phyloP scores from a whole-genome alignment of 441 rosid genomes.

The Dalechampia spathulata region DNA sequence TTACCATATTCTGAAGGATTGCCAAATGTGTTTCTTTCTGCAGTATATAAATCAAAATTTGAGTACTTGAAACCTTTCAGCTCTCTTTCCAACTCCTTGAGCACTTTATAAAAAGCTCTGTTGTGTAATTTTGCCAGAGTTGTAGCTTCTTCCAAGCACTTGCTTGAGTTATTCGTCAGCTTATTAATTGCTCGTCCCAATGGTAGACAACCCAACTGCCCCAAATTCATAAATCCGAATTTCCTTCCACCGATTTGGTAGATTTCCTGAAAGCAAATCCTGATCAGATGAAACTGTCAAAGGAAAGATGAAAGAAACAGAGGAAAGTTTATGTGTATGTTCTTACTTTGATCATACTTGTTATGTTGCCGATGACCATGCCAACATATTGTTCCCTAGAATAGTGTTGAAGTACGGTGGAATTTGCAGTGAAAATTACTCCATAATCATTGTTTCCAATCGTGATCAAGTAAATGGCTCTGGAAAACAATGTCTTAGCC shows the following conservation, averaged over 20 bases:
- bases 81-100: conserved; percentile 2
- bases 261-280: conserved; percentile 9
- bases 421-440: conserved; percentile 10
- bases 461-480: conserved; percentile 34
- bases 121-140: conserved; percentile 13
- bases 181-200: background rate
- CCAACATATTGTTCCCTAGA: conserved; percentile 14
- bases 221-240: conserved; percentile 11
- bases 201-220: conserved; percentile 8
- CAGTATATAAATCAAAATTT: conserved; percentile 2
- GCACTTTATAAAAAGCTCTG: conserved; percentile 3
- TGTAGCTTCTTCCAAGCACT: background rate
- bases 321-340: no score
- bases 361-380: conserved; percentile 20
- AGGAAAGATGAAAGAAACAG: background rate
- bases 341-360: conserved; percentile 8
- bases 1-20: conserved; percentile 24
- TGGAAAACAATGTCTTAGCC: conserved; percentile 18
- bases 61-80: conserved; percentile 19
- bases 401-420: conserved; percentile 19
- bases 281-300: background rate
- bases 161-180: background rate
- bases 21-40: conserved; percentile 1
- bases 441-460: conserved; percentile 39
- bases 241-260: conserved; percentile 19